Evolutionary conservation across 495 filamentous ascomycete genomes (phyloP), one percentile per base, ranked within the genome.

Genomic region (Articulospora tetracladia): DNA sequence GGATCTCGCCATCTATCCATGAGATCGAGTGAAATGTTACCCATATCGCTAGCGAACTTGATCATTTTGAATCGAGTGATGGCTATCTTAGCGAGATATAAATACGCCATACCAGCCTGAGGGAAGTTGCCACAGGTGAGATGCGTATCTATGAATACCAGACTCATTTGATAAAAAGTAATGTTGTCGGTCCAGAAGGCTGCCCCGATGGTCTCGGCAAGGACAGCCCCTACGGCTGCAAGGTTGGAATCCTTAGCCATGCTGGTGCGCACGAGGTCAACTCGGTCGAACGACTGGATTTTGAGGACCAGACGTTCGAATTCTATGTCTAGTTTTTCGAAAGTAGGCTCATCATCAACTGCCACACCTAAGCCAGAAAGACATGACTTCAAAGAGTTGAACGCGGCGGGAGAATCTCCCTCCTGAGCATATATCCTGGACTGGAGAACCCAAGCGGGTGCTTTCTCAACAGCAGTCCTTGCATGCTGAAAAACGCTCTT

Each of bases 151-250:
- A 93, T 74, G 76, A 92, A 85, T 53, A 86, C 78, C 12, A 93
- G 79, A 3, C 85, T 76, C 59, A 90, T 83, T 55, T 89, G 84
- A 68, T 92, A 95, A 71, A 92, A 96, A 24, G 84, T 80, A 23
- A 90, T 66, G 19, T 77, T 73, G 68, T 94, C 85, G 64, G 83
- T 85, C 91, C 91, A 97, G 73, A 89, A 96, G 0, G 87, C 87
- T n/a, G 90, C 85, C 53, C 85, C 84, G 58, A 89, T 80, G 11
- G 90, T 85, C 70, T 96, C 92, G 0, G 85, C 78, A 59, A 96
- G 77, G 25, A 95, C 84, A 0, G 87, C 82, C 17, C 88, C 91
- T 12, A 91, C 79, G 0, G 85, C 87, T 22, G 85, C 72, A 41
- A 91, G 67, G 17, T 80, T 76, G 41, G 83, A 74, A 53, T 88